Evolutionary conservation across 129 eudicot species (phyloP).

Genomic region (Pulicaria dysenterica): DNA sequence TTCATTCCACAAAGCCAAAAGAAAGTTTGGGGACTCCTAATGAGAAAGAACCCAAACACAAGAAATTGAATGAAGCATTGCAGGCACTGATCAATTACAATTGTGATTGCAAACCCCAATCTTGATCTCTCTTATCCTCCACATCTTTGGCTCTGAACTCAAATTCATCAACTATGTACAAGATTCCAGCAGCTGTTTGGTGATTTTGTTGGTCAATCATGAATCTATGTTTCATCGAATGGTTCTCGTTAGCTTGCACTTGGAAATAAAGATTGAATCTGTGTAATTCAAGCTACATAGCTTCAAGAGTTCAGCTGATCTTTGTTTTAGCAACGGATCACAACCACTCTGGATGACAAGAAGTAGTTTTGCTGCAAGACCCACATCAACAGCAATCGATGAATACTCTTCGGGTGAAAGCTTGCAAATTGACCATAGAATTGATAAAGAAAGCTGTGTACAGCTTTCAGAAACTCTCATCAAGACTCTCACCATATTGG

Average conservation of each 20-base stretch:
- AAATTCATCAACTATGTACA: conserved; percentile 27
- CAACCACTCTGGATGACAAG: conserved; percentile 58
- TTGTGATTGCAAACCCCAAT: conserved; percentile 39
- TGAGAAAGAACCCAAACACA: conserved; percentile 9
- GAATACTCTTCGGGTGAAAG: conserved; percentile 55
- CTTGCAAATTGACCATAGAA: conserved; percentile 52
- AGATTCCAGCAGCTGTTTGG: conserved; percentile 23
- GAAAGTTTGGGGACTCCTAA: conserved; percentile 25
- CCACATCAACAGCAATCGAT: conserved; percentile 49
- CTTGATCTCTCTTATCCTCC: conserved; percentile 8
- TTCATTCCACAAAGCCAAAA: conserved; percentile 32
- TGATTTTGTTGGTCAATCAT: conserved; percentile 8
- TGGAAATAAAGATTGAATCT: conserved; percentile 55
- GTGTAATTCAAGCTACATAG: conserved; percentile 56
- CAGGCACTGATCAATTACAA: conserved; percentile 35
- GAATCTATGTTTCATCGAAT: conserved; percentile 33
- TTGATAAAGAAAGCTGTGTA: conserved; percentile 44
- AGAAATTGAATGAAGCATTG: conserved; percentile 16
- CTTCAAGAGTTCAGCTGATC: conserved; percentile 54
- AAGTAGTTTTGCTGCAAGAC: conserved; percentile 60
- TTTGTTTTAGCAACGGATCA: conserved; percentile 49
- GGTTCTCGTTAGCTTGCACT: conserved; percentile 61
- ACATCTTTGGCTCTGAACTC: conserved; percentile 19
- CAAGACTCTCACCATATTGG: conserved; percentile 45
- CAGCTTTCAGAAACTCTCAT: conserved; percentile 59